Evolutionary conservation across 106 monocot species (phyloP).

Genomic region (Acorus calamus): DNA sequence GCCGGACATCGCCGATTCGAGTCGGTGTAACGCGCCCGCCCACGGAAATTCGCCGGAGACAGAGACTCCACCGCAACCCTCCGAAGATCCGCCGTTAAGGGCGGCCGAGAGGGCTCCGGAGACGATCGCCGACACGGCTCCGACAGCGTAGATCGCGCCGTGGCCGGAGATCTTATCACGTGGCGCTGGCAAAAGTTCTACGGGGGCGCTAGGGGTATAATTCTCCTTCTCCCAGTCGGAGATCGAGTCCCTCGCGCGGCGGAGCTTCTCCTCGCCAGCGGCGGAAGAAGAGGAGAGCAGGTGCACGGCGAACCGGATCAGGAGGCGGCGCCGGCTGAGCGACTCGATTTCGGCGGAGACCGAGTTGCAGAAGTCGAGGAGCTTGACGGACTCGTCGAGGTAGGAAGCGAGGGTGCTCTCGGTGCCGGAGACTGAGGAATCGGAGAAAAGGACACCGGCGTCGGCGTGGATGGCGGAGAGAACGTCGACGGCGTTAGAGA

Average conservation of each 20-base stretch:
- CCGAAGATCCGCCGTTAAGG: constrained; percentile 10
- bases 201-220: neutral
- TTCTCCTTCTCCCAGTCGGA: constrained; percentile 10
- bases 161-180: constrained; percentile 25
- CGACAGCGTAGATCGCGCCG: constrained; percentile 44
- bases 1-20: constrained; percentile 12
- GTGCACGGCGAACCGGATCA: constrained; percentile 37
- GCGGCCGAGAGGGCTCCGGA: constrained; percentile 8
- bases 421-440: constrained; percentile 17
- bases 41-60: constrained; percentile 34
- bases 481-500: constrained; percentile 21
- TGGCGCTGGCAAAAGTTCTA: neutral
- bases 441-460: constrained; percentile 17
- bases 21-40: constrained; percentile 32
- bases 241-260: constrained; percentile 9
- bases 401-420: constrained; percentile 26
- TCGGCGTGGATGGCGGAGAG: constrained; percentile 31
- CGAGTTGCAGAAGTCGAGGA: constrained; percentile 61
- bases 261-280: neutral
- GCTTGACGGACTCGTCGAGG: constrained; percentile 32
- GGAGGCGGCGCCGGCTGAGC: constrained; percentile 30
- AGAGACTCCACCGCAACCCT: neutral
- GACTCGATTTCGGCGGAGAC: constrained; percentile 22
- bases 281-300: constrained; percentile 13
- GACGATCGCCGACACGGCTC: constrained; percentile 38